Conservation (phyloP, 352 stramenopile species). For the Phytopythium litorale region DNA sequence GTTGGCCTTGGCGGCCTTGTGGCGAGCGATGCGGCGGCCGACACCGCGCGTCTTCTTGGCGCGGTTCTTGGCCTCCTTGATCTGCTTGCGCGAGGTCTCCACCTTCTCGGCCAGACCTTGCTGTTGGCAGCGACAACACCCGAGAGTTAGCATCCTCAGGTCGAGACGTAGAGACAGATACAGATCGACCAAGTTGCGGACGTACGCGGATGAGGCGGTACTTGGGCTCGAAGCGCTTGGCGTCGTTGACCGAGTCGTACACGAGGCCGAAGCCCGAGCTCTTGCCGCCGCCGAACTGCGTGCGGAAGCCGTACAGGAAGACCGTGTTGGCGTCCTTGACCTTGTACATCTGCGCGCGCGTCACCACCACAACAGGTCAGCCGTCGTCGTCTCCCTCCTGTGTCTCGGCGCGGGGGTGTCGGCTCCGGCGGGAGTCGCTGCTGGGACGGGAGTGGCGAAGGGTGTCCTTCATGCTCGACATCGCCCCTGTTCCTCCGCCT, state of each 20-base stretch:
- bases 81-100: slow-evolving; percentile 98
- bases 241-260: slow-evolving; percentile 98
- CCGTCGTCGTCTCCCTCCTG: background rate
- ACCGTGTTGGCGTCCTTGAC: slow-evolving; percentile 94
- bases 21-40: slow-evolving; percentile 96
- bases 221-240: slow-evolving; percentile 99
- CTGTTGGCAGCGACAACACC: background rate
- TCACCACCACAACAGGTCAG: background rate
- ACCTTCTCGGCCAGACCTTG: slow-evolving; percentile 92
- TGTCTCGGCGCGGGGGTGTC: background rate
- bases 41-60: slow-evolving; percentile 97
- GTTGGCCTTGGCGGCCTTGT: slow-evolving; percentile 98
- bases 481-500: background rate
- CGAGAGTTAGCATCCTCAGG: too few species aligned
- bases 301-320: slow-evolving; percentile 97
- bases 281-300: slow-evolving; percentile 97
- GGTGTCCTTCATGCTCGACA: too few species aligned
- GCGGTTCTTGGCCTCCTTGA: slow-evolving; percentile 99
- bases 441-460: background rate
- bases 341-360: slow-evolving; percentile 90
- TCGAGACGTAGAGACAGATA: too few species aligned
- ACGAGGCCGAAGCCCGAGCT: slow-evolving; percentile 98
- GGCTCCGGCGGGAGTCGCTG: background rate
- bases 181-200: background rate
- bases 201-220: slow-evolving; percentile 91